Evolutionary conservation across 495 filamentous ascomycete genomes (phyloP).

Genomic region (Hyaloscypha variabilis): DNA sequence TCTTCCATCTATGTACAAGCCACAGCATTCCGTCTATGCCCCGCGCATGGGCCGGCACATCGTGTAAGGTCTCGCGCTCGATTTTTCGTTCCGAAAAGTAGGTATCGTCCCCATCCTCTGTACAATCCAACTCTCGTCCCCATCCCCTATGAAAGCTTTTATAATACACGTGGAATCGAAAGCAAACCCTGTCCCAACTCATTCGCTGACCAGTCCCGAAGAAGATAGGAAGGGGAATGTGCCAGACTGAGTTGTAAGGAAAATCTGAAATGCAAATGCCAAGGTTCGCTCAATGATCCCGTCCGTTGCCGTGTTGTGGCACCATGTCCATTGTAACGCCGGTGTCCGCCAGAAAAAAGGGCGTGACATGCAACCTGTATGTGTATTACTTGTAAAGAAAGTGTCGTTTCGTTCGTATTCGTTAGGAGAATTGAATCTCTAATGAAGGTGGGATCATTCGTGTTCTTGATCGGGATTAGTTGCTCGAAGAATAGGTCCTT

Average conservation of each 20-base stretch:
- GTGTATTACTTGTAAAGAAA: background rate
- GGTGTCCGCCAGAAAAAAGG: background rate
- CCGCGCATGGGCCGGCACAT: background rate
- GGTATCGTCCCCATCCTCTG: background rate
- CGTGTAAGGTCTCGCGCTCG: background rate
- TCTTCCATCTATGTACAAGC: background rate
- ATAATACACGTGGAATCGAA: background rate
- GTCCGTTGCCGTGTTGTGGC: background rate
- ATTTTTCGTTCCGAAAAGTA: background rate
- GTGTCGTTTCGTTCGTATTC: constrained; percentile 9
- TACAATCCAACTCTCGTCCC: constrained; percentile 1
- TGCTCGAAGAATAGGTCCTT: constrained; percentile 49
- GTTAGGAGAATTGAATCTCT: background rate
- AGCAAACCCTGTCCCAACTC: background rate
- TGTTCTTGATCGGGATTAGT: constrained; percentile 47
- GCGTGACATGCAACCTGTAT: background rate
- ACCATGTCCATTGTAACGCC: background rate
- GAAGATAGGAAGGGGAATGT: background rate
- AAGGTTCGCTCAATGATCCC: constrained; percentile 1
- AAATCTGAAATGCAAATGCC: background rate
- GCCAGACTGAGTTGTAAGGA: background rate
- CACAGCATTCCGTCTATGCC: background rate
- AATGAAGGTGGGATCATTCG: background rate
- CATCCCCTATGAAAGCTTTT: background rate
- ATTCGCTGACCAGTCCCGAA: background rate